Conservation (phyloP, 371 early-diverging fungal genomes). For the Rhizopus sp. region DNA sequence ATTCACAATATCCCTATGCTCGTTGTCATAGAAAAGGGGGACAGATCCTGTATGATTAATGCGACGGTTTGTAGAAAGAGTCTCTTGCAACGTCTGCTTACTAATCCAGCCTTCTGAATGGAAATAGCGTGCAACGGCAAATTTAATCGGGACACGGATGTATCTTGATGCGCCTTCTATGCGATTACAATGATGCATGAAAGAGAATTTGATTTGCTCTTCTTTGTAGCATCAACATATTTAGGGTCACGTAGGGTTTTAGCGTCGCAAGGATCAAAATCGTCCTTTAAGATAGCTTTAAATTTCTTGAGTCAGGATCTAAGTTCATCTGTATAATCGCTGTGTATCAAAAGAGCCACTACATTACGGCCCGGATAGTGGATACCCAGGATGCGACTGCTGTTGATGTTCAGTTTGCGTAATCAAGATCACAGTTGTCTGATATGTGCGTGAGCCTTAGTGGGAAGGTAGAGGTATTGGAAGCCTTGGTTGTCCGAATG, state of each 20-base stretch:
- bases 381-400: background rate
- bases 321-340: background rate
- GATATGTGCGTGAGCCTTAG: background rate
- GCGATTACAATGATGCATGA: too few relatives aligned
- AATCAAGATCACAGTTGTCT: background rate
- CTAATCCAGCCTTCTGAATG: background rate
- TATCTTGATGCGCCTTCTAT: too few relatives aligned
- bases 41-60: too few relatives aligned
- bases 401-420: background rate
- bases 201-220: too few relatives aligned
- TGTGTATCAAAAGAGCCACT: background rate
- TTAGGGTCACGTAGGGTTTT: too few relatives aligned
- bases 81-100: background rate
- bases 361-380: conserved; percentile 4
- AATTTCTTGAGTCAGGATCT: too few relatives aligned
- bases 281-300: too few relatives aligned
- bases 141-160: background rate
- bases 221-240: too few relatives aligned
- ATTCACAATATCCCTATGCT: too few relatives aligned
- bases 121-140: background rate
- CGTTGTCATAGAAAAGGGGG: too few relatives aligned
- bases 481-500: conserved; percentile 3
- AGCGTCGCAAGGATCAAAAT: too few relatives aligned
- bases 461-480: conserved; percentile 1
- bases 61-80: background rate